Evolutionary conservation across 441 rosid species (phyloP), one percentile per base, ranked within the genome.

Genomic region (Pelargonium fulgidum): DNA sequence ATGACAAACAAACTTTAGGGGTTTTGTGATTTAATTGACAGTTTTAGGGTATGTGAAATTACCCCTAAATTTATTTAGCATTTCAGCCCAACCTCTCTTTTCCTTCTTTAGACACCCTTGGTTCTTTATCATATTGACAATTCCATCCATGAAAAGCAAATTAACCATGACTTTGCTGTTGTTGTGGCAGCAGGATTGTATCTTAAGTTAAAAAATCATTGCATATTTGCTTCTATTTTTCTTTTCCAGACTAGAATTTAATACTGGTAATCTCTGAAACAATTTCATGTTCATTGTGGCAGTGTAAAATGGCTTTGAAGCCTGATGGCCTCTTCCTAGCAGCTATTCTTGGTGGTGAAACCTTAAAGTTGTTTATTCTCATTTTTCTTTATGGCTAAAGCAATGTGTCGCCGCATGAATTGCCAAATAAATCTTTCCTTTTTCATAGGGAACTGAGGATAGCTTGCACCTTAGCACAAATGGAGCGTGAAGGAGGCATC

Each of bases 401-500:
- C 26, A 26, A 62, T 39, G 39, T 71, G 56, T 8, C 69, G 9
- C 48, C 7, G 14, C 62, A 41, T 68, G 47, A 52, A n/a, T 56
- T 68, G 5, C 13, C 41, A 64, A 64, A 26, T 47, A 71, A 66
- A 44, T 63, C 39, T 58, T 59, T 69, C 14, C 14, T 68, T 13
- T 73, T 74, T n/a, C 41, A n/a, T 44, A 92, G 98, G 83, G 98
- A 94, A 79, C 76, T 94, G 68, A 87, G 99, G 79, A 87, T 90
- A 85, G 98, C 99, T 24, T 94, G 99, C 83, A 94, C 99, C n/a
- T 76, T 92, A 75, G 97, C 99, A 62, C 99, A 94, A 79, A 89
- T 92, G 90, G 99, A 94, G 82, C 97, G 99, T 10, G 99, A 94
- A 86, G 99, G 99, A 62, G 99, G 99, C 65, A 86, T 90, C 78